These are phyloP conservation scores for Cinchona pubescens DNA, from an alignment of 257 asterid species.

Conservation along the genomic window DNA sequence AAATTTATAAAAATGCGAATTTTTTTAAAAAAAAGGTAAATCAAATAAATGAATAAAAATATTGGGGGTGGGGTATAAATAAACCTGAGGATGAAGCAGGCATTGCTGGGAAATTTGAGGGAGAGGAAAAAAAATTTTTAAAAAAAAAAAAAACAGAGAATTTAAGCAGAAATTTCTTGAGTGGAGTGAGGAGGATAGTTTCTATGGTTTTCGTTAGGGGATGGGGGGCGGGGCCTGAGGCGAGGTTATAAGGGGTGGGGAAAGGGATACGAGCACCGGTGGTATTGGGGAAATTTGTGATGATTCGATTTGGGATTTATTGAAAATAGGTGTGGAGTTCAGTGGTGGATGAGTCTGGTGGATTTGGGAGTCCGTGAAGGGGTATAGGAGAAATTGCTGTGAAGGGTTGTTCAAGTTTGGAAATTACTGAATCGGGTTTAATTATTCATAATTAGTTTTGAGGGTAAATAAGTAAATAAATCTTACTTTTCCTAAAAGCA, in stretches of 20 bases:
- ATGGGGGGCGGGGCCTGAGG: no score
- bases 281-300: background rate
- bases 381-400: background rate
- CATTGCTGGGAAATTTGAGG: constrained; percentile 49
- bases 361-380: background rate
- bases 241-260: no score
- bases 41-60: background rate
- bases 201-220: background rate
- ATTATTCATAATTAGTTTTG: background rate
- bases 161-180: background rate
- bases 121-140: no score
- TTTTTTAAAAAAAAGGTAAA: constrained; percentile 13
- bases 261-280: background rate
- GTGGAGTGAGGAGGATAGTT: background rate
- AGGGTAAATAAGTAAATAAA: no score
- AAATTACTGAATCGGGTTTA: background rate
- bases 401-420: constrained; percentile 3
- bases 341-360: background rate
- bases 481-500: no score
- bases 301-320: background rate
- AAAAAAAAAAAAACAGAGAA: no score
- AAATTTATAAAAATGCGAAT: background rate
- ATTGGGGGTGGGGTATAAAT: background rate
- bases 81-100: constrained; percentile 93
- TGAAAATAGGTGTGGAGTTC: background rate